Evolutionary conservation across 257 asterid genomes (phyloP).

Genomic region (Solanum chiquidenum): DNA sequence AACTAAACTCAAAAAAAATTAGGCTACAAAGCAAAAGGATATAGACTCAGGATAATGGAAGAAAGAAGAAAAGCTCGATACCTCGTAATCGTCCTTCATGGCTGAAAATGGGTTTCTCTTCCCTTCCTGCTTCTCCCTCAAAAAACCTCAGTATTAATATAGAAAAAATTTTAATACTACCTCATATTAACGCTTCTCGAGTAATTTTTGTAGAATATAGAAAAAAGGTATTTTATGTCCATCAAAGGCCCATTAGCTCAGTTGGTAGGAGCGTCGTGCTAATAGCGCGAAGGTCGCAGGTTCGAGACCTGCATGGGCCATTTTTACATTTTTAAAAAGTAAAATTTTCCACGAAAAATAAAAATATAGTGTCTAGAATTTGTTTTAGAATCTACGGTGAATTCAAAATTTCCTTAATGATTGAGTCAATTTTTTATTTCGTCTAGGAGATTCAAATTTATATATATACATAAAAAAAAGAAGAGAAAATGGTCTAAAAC

Average conservation of each 20-base stretch:
- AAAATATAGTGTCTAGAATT: no score
- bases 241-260: constrained; percentile 21
- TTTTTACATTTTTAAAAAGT: not conserved
- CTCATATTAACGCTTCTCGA: not conserved
- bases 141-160: no score
- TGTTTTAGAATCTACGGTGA: no score
- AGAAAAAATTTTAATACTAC: not conserved
- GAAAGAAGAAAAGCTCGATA: not conserved
- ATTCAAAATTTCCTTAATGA: no score
- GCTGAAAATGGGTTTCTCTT: not conserved
- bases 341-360: not conserved
- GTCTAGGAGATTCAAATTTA: not conserved
- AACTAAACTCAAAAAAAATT: not conserved
- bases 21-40: not conserved
- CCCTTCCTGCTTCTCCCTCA: not conserved
- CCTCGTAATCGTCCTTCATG: constrained; percentile 26
- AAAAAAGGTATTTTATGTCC: rapidly evolving
- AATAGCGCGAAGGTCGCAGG: constrained; percentile 40
- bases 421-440: not conserved
- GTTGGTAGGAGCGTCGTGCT: constrained; percentile 38
- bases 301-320: constrained; percentile 40
- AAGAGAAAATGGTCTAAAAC: no score
- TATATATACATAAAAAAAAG: no score
- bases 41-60: not conserved
- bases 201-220: no score